Conservation (phyloP, 1,284 basidiomycete genomes). For the Puccinia brachypodii region DNA sequence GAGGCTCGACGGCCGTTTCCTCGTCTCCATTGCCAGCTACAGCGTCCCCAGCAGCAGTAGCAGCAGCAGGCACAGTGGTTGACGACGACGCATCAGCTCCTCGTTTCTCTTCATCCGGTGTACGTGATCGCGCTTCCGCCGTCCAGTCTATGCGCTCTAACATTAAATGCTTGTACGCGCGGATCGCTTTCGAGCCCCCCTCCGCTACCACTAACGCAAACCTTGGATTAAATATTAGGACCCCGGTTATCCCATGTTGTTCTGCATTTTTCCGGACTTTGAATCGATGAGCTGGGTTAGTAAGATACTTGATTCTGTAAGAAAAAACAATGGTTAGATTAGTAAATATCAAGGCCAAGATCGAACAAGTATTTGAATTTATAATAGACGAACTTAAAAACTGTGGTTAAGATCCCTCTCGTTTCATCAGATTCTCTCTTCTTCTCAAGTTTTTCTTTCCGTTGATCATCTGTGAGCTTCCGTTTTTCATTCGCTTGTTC, state of each 20-base stretch:
- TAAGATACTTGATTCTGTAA: slow-evolving; percentile 75
- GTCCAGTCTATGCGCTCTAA: slow-evolving; percentile 88
- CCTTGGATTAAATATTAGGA: slow-evolving; percentile 81
- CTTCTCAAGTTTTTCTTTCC: slow-evolving; percentile 77
- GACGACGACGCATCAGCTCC: too few species aligned
- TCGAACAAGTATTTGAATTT: neutral
- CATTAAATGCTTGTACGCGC: slow-evolving; percentile 86
- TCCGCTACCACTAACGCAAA: slow-evolving; percentile 93
- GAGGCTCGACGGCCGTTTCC: slow-evolving; percentile 60
- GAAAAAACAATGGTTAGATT: slow-evolving; percentile 38
- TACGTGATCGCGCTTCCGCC: slow-evolving; percentile 77
- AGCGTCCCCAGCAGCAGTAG: too few species aligned
- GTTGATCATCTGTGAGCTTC: slow-evolving; percentile 85
- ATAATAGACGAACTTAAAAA: slow-evolving; percentile 73
- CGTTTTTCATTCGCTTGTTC: slow-evolving; percentile 87
- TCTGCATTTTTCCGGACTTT: slow-evolving; percentile 96
- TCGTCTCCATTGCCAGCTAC: slow-evolving; percentile 61
- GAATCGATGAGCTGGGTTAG: slow-evolving; percentile 90
- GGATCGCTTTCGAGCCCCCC: slow-evolving; percentile 80
- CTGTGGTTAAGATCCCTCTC: slow-evolving; percentile 79
- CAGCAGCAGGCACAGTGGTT: too few species aligned
- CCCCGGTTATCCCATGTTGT: slow-evolving; percentile 80
- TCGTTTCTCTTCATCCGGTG: slow-evolving; percentile 61
- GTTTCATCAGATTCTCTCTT: slow-evolving; percentile 83
- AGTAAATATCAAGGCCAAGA: neutral